Percentiles rank a stretch among this genome's conserved stretches.
Evolutionary conservation across 345 rosid species (phyloP).

Genomic region (Lepidium africanum): DNA sequence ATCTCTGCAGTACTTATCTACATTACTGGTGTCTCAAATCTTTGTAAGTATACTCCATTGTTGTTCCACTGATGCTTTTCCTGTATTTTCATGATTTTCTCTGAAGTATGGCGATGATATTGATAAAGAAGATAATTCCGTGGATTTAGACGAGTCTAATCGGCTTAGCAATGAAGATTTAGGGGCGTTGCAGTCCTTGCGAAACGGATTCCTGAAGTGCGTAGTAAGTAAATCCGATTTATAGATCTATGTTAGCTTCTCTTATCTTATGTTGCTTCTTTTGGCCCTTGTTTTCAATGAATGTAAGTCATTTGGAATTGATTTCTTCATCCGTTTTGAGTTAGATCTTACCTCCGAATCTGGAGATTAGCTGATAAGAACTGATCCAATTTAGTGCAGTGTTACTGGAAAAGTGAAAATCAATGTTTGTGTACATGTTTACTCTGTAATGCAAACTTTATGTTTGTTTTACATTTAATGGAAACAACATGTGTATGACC

Average conservation of each 20-base stretch:
- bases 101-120: background rate
- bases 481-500: background rate
- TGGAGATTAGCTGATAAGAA: background rate
- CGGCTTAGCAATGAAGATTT: slow-evolving; percentile 57
- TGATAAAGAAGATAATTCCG: slow-evolving; percentile 17
- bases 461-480: background rate
- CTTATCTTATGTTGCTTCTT: background rate
- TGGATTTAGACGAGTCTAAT: slow-evolving; percentile 40
- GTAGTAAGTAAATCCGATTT: slow-evolving; percentile 47
- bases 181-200: slow-evolving; percentile 59
- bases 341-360: background rate
- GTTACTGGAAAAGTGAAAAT: background rate
- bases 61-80: background rate
- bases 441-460: background rate
- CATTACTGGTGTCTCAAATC: slow-evolving; percentile 66
- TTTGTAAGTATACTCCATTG: slow-evolving; percentile 33
- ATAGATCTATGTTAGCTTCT: slow-evolving; percentile 6
- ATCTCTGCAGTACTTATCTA: slow-evolving; percentile 67
- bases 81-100: background rate
- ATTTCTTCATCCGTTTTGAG: background rate
- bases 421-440: background rate
- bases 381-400: background rate
- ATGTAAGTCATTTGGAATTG: background rate
- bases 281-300: background rate
- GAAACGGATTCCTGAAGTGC: slow-evolving; percentile 66